Evolutionary conservation across 345 rosid genomes (phyloP).

Genomic region (Arabis alpina): DNA sequence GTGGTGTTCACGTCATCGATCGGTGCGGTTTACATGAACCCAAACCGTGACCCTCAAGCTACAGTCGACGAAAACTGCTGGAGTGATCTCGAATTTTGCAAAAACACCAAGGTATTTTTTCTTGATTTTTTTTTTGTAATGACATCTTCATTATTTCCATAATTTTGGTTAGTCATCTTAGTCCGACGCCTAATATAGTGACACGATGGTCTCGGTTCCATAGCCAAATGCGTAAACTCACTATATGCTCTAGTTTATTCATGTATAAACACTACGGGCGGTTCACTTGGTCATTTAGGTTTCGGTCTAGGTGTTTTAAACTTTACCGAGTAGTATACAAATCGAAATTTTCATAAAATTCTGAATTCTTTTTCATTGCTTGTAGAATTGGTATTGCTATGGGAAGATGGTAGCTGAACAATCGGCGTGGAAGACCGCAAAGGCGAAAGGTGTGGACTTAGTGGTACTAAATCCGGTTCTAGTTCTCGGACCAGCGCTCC

Average conservation of each 20-base stretch:
- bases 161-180: no score
- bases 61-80: slow-evolving; percentile 91
- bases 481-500: slow-evolving; percentile 88
- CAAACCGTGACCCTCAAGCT: slow-evolving; percentile 68
- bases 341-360: no score
- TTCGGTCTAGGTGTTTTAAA: no score
- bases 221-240: no score
- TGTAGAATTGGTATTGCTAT: slow-evolving; percentile 97
- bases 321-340: no score
- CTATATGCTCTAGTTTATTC: no score
- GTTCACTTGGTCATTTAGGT: no score
- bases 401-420: slow-evolving; percentile 94
- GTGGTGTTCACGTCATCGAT: slow-evolving; percentile 94
- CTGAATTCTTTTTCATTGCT: not conserved
- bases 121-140: not conserved
- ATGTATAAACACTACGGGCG: no score
- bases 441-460: slow-evolving; percentile 79
- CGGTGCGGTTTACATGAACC: slow-evolving; percentile 95
- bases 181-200: no score
- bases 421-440: slow-evolving; percentile 80
- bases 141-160: no score
- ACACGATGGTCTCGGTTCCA: no score
- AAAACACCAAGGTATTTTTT: slow-evolving; percentile 73
- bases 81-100: slow-evolving; percentile 98
- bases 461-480: slow-evolving; percentile 87